Evolutionary conservation across 106 monocot species (phyloP).

Genomic region (Dioscorea alata): DNA sequence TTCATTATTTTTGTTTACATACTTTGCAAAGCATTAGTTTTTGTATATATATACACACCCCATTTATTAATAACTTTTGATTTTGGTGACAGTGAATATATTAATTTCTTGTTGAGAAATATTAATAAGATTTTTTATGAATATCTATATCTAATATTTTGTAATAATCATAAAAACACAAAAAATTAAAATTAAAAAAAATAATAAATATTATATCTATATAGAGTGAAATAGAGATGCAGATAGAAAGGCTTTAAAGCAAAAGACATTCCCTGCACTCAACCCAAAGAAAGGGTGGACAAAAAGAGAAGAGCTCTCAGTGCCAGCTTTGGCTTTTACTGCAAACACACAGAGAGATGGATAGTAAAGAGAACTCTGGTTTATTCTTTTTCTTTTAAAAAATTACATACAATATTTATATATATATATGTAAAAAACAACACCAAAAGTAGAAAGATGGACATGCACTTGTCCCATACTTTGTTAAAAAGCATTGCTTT

Average conservation of each 20-base stretch:
- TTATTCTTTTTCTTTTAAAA: too few relatives aligned
- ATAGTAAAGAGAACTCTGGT: too few relatives aligned
- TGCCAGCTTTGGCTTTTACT: neutral
- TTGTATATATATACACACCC: neutral
- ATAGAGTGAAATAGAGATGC: neutral
- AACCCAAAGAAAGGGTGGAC: conserved; percentile 2
- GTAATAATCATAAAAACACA: too few relatives aligned
- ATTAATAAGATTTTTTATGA: too few relatives aligned
- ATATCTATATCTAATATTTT: too few relatives aligned
- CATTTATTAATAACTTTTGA: neutral
- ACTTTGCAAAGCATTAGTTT: too few relatives aligned
- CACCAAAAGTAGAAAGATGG: neutral
- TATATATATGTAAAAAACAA: neutral
- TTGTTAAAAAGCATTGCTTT: neutral
- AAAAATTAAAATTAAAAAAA: too few relatives aligned
- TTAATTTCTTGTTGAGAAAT: too few relatives aligned
- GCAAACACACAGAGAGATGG: neutral
- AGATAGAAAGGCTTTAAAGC: neutral
- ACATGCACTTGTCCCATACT: neutral
- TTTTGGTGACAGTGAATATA: neutral
- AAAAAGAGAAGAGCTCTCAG: neutral
- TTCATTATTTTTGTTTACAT: too few relatives aligned
- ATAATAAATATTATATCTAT: neutral
- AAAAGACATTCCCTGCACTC: neutral
- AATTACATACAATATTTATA: too few relatives aligned